These are phyloP conservation scores for Sporothrix brasiliensis DNA, from an alignment of 2,329 filamentous ascomycete species.

Conservation along the genomic window DNA sequence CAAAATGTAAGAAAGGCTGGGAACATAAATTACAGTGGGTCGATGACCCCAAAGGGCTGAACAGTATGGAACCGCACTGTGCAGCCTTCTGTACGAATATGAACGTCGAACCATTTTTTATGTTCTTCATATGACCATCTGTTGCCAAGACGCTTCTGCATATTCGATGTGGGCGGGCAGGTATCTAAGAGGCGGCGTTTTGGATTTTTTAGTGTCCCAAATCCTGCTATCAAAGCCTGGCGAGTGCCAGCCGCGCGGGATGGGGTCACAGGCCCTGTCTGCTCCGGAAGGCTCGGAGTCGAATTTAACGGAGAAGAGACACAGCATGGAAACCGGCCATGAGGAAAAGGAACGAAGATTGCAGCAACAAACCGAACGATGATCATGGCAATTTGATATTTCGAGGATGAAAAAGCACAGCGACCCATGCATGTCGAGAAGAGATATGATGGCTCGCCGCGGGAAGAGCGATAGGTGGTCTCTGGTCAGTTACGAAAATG, in stretches of 20 bases:
- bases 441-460: neutral
- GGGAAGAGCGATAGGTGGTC: slow-evolving; percentile 1
- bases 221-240: neutral
- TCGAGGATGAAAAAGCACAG: neutral
- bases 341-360: neutral
- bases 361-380: slow-evolving; percentile 3
- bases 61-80: slow-evolving; percentile 10
- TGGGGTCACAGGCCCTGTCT: neutral
- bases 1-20: slow-evolving; percentile 13
- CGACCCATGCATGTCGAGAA: neutral
- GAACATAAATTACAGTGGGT: neutral
- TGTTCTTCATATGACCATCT: neutral
- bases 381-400: neutral
- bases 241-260: neutral
- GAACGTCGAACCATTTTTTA: no score
- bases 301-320: no score
- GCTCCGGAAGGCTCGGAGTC: slow-evolving; percentile 17
- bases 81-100: neutral
- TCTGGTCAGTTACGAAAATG: neutral
- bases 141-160: slow-evolving; percentile 24
- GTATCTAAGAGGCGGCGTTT: neutral
- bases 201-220: neutral
- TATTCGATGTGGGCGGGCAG: slow-evolving; percentile 16
- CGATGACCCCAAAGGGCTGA: slow-evolving; percentile 18
- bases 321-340: neutral